Percentiles rank a stretch among this genome's conserved stretches.
phyloP scores from a whole-genome alignment of 148 eudicot species.

The Salicornia ramosissima region DNA sequence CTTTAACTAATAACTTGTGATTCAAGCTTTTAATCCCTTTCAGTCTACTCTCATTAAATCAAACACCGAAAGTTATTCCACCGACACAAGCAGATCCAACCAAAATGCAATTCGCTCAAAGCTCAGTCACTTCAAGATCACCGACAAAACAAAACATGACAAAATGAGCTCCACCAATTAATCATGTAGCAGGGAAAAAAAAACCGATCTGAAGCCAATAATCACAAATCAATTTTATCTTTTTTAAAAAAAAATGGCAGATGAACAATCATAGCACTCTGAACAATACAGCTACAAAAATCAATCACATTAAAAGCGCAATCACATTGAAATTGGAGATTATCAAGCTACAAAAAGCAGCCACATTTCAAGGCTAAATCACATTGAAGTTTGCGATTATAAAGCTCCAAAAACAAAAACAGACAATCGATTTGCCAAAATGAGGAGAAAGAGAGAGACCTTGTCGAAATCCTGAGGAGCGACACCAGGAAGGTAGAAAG shows the following conservation, averaged over 20 bases:
- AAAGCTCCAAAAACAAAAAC: not conserved
- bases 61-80: not conserved
- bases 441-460: constrained; percentile 17
- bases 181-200: not conserved
- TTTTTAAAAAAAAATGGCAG: not conserved
- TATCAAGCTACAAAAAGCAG: not conserved
- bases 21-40: not conserved
- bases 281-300: not conserved
- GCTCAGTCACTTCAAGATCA: not conserved
- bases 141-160: constrained; percentile 7
- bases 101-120: constrained; percentile 5
- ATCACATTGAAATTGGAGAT: not conserved
- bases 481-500: constrained; percentile 49
- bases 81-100: constrained; percentile 25
- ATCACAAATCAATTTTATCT: not conserved
- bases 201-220: constrained; percentile 11
- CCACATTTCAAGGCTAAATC: not conserved
- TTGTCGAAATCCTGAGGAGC: constrained; percentile 54
- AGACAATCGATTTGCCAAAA: not conserved
- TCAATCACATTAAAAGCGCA: not conserved
- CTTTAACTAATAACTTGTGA: not conserved
- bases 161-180: not conserved
- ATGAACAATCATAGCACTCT: not conserved
- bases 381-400: not conserved
- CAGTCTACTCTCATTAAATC: not conserved